Evolutionary conservation across 2,329 filamentous ascomycete genomes (phyloP), one percentile per base, ranked within the genome.

Genomic region (Phialophora expanda): DNA sequence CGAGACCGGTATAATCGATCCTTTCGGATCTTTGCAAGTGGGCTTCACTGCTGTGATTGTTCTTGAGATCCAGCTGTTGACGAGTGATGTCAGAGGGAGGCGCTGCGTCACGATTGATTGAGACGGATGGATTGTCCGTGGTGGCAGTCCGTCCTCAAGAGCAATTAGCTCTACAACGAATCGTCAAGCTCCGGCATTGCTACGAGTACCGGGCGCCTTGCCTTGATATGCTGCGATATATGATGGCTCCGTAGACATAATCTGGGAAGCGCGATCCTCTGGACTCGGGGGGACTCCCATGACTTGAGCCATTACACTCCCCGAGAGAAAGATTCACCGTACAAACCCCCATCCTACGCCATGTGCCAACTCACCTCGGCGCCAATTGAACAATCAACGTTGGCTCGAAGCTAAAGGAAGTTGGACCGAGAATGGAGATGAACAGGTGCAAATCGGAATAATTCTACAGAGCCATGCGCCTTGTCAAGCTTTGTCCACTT

Each of bases 71-170:
- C 20, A 53, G 48, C 26, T n/a, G 48, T 51, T 51, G 20, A 51
- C 48, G 24, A 28, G 20, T 53, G 48, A 53, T 53, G 48, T 53
- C 48, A 53, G 48, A 53, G 38, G 48, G 26, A 53, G 9, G 2
- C 22, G 12, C 48, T 53, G 48, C 48, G 48, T 53, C 48, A 53
- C 48, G 22, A 53, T 26, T n/a, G 22, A 53, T 53, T 53, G 48
- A 53, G 14, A 14, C 48, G 48, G 48, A 28, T 26, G 48, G 20
- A 12, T 24, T 8, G 48, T 53, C 48, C 48, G 48, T 12, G 22
- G 48, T 24, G 48, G 48, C 48, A 26, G 48, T 11, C 48, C 26
- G 48, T n/a, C 38, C 38, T 1, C 38, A n/a, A 17, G 14, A 44
- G 38, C 38, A 44, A 44, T n/a, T n/a, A 20, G 38, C 38, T 44